Evolutionary conservation across 1,139 yeast genomes (phyloP), one percentile per base, ranked within the genome.

Genomic region (Meyerozyma sp.): DNA sequence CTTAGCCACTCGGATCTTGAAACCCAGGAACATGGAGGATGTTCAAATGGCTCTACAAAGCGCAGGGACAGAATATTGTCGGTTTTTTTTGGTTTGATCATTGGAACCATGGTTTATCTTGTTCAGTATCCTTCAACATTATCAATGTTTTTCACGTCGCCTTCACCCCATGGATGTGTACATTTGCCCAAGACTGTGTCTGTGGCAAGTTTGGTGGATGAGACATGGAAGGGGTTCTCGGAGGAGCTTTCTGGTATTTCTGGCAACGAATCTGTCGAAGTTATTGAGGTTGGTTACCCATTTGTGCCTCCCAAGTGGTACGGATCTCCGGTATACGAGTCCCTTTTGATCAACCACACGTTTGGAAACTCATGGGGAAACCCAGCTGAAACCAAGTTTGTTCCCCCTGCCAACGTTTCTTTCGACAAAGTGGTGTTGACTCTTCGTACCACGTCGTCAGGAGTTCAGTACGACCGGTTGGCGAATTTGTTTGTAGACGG

Each of bases 381-480:
- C 13, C 86, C 87, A 0, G 73, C 66, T 32, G 58, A 61, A 2
- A 66, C 59, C 7, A 46, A 55, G 2, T 79, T 77, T 50, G 40
- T 42, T 3, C 75, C 82, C 1, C 70, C 73, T 7, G 52, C 55
- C 3, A 51, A 54, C 34, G 46, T 61, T 7, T 61, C 65, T 1
- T 88, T 79, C 61, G 79, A 82, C 52, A 77, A 77, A 49, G 88
- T 86, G 13, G 75, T 79, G 0, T 63, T 86, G 40, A 73, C 79
- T 5, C 65, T 88, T 41, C 72, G 78, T 41, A 81, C 85, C 3
- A 63, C 77, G 6, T 81, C 81, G 5, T 68, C 65, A 39, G 93
- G 94, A 9, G 75, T 79, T 11, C 96, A 88, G 59, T 87, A 78
- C 54, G 95, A 88, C 58, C 70, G 96, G 46, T 68, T 88, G 53